These are phyloP conservation scores for Linnemannia elongata DNA, from an alignment of 192 early-diverging fungal genomes.

Conservation along the genomic window DNA sequence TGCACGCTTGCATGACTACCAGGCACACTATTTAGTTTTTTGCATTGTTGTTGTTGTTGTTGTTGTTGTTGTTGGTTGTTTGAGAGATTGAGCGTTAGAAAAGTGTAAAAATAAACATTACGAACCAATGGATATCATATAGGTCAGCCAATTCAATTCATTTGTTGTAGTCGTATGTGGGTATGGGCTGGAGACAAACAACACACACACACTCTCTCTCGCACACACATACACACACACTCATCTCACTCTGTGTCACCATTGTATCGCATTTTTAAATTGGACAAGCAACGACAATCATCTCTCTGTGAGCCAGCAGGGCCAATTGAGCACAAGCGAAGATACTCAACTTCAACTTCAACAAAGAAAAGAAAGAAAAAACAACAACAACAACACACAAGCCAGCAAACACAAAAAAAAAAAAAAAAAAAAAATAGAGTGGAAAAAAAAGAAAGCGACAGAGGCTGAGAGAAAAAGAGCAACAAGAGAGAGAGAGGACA, in stretches of 20 bases:
- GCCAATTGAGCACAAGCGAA: background rate
- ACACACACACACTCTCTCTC: background rate
- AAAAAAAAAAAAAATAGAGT: background rate
- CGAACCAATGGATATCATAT: background rate
- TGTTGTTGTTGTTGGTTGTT: too few species aligned
- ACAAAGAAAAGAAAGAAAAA: background rate
- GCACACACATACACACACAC: background rate
- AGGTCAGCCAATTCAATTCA: background rate
- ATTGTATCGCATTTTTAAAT: constrained; percentile 3
- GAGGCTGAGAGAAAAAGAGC: background rate
- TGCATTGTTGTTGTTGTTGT: too few species aligned
- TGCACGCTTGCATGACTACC: constrained; percentile 66
- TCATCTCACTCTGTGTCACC: constrained; percentile 5
- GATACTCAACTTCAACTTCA: background rate
- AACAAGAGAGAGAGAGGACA: background rate
- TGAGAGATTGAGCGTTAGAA: background rate
- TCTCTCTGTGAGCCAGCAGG: constrained; percentile 7
- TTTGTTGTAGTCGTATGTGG: background rate
- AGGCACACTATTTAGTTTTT: constrained; percentile 50
- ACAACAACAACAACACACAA: background rate
- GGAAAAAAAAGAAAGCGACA: background rate
- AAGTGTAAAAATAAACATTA: constrained; percentile 4
- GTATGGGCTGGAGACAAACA: background rate
- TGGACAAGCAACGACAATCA: constrained; percentile 7
- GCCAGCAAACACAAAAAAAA: background rate